phyloP scores from a whole-genome alignment of 2,329 filamentous ascomycete genomes.

The Fusarium sp. region DNA sequence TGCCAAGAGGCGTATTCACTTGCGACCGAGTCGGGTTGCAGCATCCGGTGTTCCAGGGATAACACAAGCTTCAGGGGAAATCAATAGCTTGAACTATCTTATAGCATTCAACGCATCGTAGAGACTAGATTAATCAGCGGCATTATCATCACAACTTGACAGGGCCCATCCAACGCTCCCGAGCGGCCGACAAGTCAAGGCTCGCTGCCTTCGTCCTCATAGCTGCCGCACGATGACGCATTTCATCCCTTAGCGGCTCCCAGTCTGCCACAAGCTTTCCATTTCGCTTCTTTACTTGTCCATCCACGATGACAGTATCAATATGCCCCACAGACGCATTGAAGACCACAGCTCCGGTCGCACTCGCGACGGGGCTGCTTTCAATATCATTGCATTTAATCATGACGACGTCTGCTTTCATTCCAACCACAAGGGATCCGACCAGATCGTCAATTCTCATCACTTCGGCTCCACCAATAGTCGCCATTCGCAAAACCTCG shows the following conservation, averaged over 20 bases:
- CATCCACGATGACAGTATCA: neutral
- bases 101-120: neutral
- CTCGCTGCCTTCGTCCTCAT: neutral
- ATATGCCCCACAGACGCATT: neutral
- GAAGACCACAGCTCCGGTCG: neutral
- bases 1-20: neutral
- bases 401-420: neutral
- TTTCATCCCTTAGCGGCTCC: neutral
- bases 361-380: neutral
- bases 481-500: neutral
- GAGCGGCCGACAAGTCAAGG: neutral
- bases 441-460: neutral
- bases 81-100: neutral
- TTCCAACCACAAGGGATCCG: neutral
- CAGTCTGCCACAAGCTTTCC: neutral
- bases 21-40: neutral
- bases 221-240: neutral
- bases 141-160: neutral
- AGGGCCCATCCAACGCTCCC: neutral
- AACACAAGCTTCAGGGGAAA: neutral
- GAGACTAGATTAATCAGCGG: neutral
- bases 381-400: neutral
- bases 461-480: neutral
- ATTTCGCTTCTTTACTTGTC: neutral
- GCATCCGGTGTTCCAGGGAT: neutral